Evolutionary conservation across 2,329 filamentous ascomycete species (phyloP), one percentile per base, ranked within the genome.

Genomic region (Fusarium praegraminearum): DNA sequence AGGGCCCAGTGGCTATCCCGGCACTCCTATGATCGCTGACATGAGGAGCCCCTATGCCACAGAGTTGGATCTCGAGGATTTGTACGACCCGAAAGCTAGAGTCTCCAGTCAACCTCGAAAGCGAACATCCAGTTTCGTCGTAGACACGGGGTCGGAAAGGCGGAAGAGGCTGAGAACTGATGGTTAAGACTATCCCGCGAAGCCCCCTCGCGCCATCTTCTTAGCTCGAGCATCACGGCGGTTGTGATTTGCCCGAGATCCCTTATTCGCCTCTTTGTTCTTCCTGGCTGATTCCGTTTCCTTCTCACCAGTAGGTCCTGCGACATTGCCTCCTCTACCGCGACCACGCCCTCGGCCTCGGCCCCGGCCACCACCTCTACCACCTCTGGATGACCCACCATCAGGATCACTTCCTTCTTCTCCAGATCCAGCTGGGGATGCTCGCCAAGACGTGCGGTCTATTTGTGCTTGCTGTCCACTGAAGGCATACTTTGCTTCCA

Each of bases 171-270:
- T 69, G 51, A 70, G 55, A 56, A 36, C 60, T 46, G 60, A 44
- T 46, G 52, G 50, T 20, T 70, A 51, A 70, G 22, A 22, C 77
- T 64, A 82, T 15, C 77, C 79, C 15, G 78, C 71, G 44, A 83
- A 78, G 2, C 81, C 81, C 20, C 80, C 81, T 28, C 88, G 83
- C 16, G 86, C 86, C 87, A 91, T 89, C 80, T 91, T 91, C 75
- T 80, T 88, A 15, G 89, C 88, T 36, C 87, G 82, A 63, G 86
- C 86, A 76, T 97, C 92, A 51, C 93, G 87, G 28, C 94, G 88
- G 78, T 93, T 96, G 77, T 97, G 94, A 76, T 97, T 97, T 33
- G 93, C 94, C 65, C 91, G 85, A 24, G 91, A 92, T 4, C 90
- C 86, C 78, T 97, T 97, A 72, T 90, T 92, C 28, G 91, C 89